Evolutionary conservation across 2,329 filamentous ascomycete species (phyloP).

Genomic region (Epichloe baconii): DNA sequence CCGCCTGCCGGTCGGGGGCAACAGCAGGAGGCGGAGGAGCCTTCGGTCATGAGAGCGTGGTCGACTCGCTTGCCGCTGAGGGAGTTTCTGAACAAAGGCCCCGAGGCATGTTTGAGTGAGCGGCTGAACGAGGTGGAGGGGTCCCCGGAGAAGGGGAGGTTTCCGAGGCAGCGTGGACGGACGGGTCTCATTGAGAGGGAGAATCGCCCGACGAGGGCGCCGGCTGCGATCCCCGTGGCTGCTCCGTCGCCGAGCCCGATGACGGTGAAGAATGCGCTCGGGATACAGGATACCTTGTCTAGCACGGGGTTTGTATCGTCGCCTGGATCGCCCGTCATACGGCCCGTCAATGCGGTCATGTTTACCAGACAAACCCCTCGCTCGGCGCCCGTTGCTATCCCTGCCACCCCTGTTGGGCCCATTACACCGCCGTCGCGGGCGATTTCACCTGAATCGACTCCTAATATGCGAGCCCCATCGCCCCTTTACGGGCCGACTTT

Average conservation of each 20-base stretch:
- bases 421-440: slow-evolving; percentile 14
- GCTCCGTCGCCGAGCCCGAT: slow-evolving; percentile 7
- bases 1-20: slow-evolving; percentile 5
- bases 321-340: slow-evolving; percentile 19
- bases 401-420: neutral
- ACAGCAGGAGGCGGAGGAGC: neutral
- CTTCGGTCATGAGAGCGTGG: slow-evolving; percentile 32
- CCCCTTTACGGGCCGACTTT: slow-evolving; percentile 23
- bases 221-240: neutral
- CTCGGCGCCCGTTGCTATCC: neutral
- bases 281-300: slow-evolving; percentile 17
- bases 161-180: slow-evolving; percentile 16
- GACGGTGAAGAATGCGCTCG: slow-evolving; percentile 18
- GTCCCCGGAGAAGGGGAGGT: slow-evolving; percentile 17
- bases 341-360: slow-evolving; percentile 14
- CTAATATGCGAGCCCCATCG: slow-evolving; percentile 15
- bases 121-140: slow-evolving; percentile 30
- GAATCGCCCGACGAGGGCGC: neutral
- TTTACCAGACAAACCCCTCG: neutral
- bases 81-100: slow-evolving; percentile 43
- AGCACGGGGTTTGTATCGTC: slow-evolving; percentile 7
- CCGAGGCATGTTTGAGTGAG: slow-evolving; percentile 39
- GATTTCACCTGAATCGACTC: slow-evolving; percentile 18
- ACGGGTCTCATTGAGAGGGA: slow-evolving; percentile 13
- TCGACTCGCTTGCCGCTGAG: slow-evolving; percentile 35